A percentile compares a stretch with the other conserved stretches of the same genome.
Conservation (phyloP, 2,329 filamentous ascomycete genomes). For the Aspergillus ochraceus region DNA sequence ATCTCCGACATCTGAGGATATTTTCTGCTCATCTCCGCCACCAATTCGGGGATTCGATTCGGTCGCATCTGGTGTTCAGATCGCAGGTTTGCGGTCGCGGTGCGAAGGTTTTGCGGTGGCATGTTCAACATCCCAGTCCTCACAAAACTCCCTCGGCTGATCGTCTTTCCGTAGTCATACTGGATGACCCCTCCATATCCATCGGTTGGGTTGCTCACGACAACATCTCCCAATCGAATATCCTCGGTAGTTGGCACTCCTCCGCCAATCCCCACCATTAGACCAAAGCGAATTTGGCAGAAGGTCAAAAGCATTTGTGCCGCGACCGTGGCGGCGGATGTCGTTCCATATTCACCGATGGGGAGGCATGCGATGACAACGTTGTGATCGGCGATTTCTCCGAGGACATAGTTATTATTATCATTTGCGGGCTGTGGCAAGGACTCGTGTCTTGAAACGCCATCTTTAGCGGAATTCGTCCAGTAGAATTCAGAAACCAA, state of each 20-base stretch:
- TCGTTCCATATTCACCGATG: neutral
- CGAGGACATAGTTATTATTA: conserved; percentile 6
- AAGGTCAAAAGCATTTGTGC: conserved; percentile 10
- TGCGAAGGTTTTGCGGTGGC: conserved; percentile 5
- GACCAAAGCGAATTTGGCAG: conserved; percentile 3
- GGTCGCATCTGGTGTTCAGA: neutral
- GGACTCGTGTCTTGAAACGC: neutral
- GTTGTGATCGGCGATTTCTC: conserved; percentile 6
- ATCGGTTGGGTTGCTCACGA: conserved; percentile 4
- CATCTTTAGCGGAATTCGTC: too few relatives aligned
- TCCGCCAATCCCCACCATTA: conserved; percentile 14
- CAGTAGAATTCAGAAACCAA: too few relatives aligned
- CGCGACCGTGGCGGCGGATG: conserved; percentile 7
- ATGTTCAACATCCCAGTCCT: conserved; percentile 3
- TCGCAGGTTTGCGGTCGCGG: neutral
- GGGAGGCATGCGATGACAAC: conserved; percentile 10
- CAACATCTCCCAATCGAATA: conserved; percentile 11
- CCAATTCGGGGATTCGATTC: neutral
- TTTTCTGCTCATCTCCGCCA: neutral
- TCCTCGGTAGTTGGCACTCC: conserved; percentile 2
- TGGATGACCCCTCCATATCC: conserved; percentile 6
- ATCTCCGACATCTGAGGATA: neutral
- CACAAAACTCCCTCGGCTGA: neutral
- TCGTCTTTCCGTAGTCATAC: conserved; percentile 12
- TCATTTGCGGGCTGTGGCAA: neutral